Base-by-base conservation (phyloP, 2,329 filamentous ascomycete genomes). In the Fusarium stilboides region DNA sequence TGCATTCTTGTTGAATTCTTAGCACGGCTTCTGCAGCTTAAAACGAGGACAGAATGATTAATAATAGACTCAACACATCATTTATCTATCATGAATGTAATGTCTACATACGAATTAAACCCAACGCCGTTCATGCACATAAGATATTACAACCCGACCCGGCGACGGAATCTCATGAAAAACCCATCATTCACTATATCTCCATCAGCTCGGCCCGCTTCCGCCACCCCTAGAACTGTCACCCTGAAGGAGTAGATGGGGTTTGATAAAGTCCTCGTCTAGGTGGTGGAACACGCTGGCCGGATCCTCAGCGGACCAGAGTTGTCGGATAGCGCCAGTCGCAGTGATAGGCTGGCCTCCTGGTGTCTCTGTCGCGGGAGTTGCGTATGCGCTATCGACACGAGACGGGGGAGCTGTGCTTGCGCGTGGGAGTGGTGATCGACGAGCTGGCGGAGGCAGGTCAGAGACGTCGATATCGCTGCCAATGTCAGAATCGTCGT, bases 201-300 rank as follows among this genome's bases (percentile, higher is more conserved):
- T 44, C 31, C 53, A 31, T 73, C 47, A 75, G 45, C 71, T 70
- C n/a, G 69, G 59, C 24, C 72, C 69, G 22, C 74, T 69, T 44
- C 73, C 72, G 4, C 74, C 72, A 17, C 77, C 76, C n/a, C 75
- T 69, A 7, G 70, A 59, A 10, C 63, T 63, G 24, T 85, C 85
- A 45, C 91, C 92, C 80, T 98, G 94, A 20, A 98, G 86, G 69
- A 98, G 80, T 57, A 98, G 81, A 77, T 91, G 93, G 19, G 95
- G 95, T 84, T 98, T 98, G 80, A 98, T 94, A 78, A 94, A 98
- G 64, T 94, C 94, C 80, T 99, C 96, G 78, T 99, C 96, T 63
- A 99, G 83, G 80, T 97, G 94, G 71, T 90, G 91, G 80, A 99
- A 97, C 81, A 97, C 89, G 45, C 92, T 94, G 12, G 93, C 92